Percentiles rank a stretch among this genome's conserved stretches.
These are phyloP conservation scores for Penicillium sp. DNA, from an alignment of 2,329 filamentous ascomycete species.

Conservation along the genomic window DNA sequence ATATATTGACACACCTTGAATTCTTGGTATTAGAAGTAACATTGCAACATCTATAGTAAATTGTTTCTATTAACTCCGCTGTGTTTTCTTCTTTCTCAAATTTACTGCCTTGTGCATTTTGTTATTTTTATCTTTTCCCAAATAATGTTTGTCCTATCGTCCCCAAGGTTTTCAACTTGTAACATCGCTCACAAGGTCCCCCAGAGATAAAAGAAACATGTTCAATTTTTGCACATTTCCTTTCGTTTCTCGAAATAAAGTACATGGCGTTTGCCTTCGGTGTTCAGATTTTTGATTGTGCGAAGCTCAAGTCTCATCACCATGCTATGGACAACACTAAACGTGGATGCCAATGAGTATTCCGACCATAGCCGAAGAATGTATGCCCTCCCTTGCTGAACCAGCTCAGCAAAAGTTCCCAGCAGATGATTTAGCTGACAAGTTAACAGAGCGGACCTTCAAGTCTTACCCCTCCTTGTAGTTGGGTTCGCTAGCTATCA, in stretches of 20 bases:
- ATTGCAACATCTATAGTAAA: not conserved
- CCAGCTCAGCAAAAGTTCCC: no score
- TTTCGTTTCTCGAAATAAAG: not conserved
- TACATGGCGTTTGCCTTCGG: no score
- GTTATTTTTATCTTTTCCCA: not conserved
- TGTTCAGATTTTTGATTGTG: not conserved
- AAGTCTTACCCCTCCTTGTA: conserved; percentile 50
- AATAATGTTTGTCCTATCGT: conserved; percentile 2
- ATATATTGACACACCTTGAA: not conserved
- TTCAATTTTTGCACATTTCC: not conserved
- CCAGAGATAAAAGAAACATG: not conserved
- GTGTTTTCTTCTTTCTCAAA: no score
- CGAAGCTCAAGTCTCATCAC: not conserved
- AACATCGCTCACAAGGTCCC: conserved; percentile 1
- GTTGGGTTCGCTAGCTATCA: conserved; percentile 53
- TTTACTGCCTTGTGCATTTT: not conserved
- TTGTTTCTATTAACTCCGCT: no score
- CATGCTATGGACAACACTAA: not conserved
- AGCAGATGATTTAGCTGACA: not conserved
- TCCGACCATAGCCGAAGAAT: not conserved
- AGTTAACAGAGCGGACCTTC: conserved; percentile 44
- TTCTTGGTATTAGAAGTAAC: not conserved
- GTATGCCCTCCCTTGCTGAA: not conserved
- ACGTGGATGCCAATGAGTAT: not conserved
- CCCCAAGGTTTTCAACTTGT: conserved; percentile 4